These are phyloP conservation scores for Vitis vinifera DNA, from an alignment of 164 flowering plant genomes.

Conservation along the genomic window DNA sequence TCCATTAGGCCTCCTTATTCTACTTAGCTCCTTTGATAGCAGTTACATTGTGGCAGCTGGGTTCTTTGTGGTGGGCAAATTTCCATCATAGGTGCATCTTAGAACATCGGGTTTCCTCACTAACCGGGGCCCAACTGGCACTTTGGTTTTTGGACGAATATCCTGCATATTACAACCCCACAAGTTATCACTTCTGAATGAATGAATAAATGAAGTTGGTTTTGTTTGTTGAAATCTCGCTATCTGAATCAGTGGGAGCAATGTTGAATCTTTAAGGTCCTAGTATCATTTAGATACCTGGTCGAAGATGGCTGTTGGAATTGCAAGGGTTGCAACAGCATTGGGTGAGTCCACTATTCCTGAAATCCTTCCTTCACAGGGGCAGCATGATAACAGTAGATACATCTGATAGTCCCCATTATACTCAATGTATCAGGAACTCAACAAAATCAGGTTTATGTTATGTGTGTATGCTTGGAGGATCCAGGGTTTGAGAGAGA, in stretches of 20 bases:
- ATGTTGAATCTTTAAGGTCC: not conserved
- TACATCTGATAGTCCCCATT: slow-evolving; percentile 47
- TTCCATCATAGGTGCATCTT: slow-evolving; percentile 84
- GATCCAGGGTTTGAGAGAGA: not conserved
- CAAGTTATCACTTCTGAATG: too few species aligned
- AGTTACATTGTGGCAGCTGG: slow-evolving; percentile 37
- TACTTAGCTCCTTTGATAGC: not conserved
- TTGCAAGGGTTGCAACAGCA: slow-evolving; percentile 86
- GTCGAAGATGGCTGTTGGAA: slow-evolving; percentile 85
- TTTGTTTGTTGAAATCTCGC: too few species aligned
- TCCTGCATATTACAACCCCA: slow-evolving; percentile 46
- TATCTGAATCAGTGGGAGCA: not conserved
- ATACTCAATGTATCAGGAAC: not conserved
- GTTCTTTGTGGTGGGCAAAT: slow-evolving; percentile 72
- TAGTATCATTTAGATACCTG: slow-evolving; percentile 45
- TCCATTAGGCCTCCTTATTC: not conserved
- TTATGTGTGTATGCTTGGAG: not conserved
- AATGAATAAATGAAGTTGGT: too few species aligned
- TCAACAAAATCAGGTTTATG: not conserved
- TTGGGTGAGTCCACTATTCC: slow-evolving; percentile 92
- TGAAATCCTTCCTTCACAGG: slow-evolving; percentile 89
- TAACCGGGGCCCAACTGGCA: slow-evolving; percentile 72
- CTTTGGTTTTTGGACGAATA: slow-evolving; percentile 72
- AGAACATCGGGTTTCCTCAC: slow-evolving; percentile 69
- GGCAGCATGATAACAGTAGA: slow-evolving; percentile 88